phyloP scores from a whole-genome alignment of 1,284 basidiomycete species.

The Sanghuangporus weigelae region DNA sequence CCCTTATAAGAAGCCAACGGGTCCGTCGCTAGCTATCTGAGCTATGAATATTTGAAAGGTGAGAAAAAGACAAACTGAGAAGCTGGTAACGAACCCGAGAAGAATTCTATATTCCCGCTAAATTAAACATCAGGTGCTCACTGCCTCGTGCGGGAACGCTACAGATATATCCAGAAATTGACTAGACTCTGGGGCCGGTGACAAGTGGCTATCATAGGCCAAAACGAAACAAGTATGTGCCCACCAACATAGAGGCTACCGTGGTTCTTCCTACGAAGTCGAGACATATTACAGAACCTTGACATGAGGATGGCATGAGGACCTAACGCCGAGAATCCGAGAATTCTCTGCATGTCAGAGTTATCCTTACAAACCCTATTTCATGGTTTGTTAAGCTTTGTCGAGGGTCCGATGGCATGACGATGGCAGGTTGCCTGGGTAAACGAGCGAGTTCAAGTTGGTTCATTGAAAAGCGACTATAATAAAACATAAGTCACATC shows the following conservation, averaged over 20 bases:
- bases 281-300: background rate
- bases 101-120: background rate
- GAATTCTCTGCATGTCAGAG: background rate
- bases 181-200: background rate
- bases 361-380: background rate
- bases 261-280: background rate
- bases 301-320: conserved; percentile 1
- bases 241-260: background rate
- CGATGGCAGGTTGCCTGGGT: background rate
- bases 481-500: background rate
- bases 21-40: background rate
- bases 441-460: background rate
- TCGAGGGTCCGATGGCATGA: background rate
- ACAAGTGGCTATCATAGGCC: background rate
- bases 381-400: background rate
- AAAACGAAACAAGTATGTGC: background rate
- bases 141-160: background rate
- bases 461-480: background rate
- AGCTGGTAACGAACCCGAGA: background rate
- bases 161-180: background rate
- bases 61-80: background rate
- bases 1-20: background rate
- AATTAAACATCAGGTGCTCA: conserved; percentile 1
- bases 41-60: background rate
- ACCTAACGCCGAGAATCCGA: background rate